Conservation (phyloP, 176 grass and related monocot species). For the Triticum dicoccoides region DNA sequence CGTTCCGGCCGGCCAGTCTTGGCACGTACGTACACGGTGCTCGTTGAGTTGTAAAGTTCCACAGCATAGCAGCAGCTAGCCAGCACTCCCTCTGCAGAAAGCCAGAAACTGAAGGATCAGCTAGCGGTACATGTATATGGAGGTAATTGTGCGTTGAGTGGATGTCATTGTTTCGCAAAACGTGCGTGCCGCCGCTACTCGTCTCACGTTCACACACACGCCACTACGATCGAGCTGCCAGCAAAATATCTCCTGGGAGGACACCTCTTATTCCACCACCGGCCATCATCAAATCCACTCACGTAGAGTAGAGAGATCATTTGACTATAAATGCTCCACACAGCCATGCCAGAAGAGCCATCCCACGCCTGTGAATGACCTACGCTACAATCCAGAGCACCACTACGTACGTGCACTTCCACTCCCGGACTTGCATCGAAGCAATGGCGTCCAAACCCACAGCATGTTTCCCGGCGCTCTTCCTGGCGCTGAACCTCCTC, state of each 20-base stretch:
- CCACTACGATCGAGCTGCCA: not conserved
- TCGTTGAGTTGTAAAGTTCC: slow-evolving; percentile 30
- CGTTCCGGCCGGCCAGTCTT: not conserved
- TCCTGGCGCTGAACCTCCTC: slow-evolving; percentile 18
- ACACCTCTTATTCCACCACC: not conserved
- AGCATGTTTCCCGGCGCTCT: not conserved
- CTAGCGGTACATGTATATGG: not conserved
- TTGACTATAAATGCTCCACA: slow-evolving; percentile 22
- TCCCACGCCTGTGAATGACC: not conserved
- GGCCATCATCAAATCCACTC: not conserved
- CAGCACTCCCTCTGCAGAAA: not conserved
- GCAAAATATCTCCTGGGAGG: slow-evolving; percentile 12
- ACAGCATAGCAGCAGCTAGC: not conserved
- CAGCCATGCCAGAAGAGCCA: not conserved
- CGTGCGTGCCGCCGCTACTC: not conserved
- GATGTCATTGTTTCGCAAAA: slow-evolving; percentile 16
- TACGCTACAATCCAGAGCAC: not conserved
- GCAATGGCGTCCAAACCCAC: not conserved
- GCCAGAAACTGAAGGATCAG: not conserved
- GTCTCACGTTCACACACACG: slow-evolving; percentile 13
- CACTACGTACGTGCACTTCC: not conserved
- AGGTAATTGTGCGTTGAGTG: not conserved
- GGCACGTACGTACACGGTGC: not conserved
- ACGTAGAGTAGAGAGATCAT: not conserved
- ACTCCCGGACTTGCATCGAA: not conserved